Conservation (phyloP, 345 rosid genomes). For the Euphorbia lathyris region DNA sequence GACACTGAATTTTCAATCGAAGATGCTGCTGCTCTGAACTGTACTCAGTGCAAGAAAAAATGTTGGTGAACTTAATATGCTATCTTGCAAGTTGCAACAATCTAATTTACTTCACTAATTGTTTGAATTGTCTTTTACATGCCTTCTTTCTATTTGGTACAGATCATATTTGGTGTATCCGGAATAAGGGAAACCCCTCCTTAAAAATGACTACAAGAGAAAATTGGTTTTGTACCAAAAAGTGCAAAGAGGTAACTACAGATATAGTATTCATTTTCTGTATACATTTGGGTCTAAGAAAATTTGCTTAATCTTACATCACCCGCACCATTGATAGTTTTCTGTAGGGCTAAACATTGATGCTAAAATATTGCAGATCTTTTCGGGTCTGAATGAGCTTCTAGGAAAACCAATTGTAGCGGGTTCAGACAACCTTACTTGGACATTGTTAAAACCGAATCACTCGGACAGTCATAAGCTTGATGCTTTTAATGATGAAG, state of each 20-base stretch:
- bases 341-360: too few species aligned
- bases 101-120: not conserved
- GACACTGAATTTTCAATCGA: conserved; percentile 25
- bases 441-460: conserved; percentile 55
- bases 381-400: conserved; percentile 50
- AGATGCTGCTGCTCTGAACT: conserved; percentile 29
- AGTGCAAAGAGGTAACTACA: conserved; percentile 54
- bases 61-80: conserved; percentile 42
- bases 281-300: too few species aligned
- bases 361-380: conserved; percentile 54
- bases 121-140: conserved; percentile 23
- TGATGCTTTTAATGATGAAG: conserved; percentile 36
- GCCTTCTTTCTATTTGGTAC: conserved; percentile 22
- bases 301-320: not conserved
- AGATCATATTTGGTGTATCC: conserved; percentile 60
- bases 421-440: conserved; percentile 57
- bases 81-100: not conserved
- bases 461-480: conserved; percentile 24
- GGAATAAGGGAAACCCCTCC: conserved; percentile 21
- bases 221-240: conserved; percentile 68
- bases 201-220: conserved; percentile 20
- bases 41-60: conserved; percentile 64
- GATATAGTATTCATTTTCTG: not conserved
- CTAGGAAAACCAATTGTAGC: conserved; percentile 57
- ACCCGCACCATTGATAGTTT: too few species aligned